Evolutionary conservation across 75 land plant species (phyloP), one percentile per base, ranked within the genome.

Genomic region (Isoetes taiwanensis): DNA sequence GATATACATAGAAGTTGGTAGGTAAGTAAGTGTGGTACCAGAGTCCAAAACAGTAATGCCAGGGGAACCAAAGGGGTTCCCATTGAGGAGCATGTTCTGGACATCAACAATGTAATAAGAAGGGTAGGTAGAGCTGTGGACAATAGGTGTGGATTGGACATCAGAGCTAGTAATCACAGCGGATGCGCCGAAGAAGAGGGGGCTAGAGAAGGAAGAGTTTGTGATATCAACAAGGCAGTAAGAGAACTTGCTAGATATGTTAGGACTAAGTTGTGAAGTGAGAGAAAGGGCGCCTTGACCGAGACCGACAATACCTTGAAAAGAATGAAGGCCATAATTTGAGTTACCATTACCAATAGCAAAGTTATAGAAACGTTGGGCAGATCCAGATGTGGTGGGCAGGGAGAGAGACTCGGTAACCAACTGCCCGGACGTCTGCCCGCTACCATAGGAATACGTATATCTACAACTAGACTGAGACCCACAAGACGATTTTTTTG

Each of bases 221-320:
- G 16, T 46, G 50, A 46, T 46, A n/a, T 46, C 50, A 5, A 46
- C 50, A n/a, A 46, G 50, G 19, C 50, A 46, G 50, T 46, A 46
- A 23, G 50, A 46, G 19, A 46, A 46, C 50, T 46, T 46, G 50
- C 16, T 6, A 4, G 5, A 19, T 19, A 46, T 46, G n/a, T 5
- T 23, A 4, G 50, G 8, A 4, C 25, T 3, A 4, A 46, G 19
- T 23, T 46, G 50, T n/a, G 50, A 46, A 23, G 50, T 46, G 8
- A 46, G 25, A 19, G 50, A 46, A 6, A 46, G 8, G 6, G 50
- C 25, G 25, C 50, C 50, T 46, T 46, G 50, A 23, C 50, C 50
- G 19, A 46, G 50, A 5, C 50, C 50, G 19, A 46, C 50, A 6
- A 46, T 5, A 6, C 50, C 50, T 6, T 46, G 21, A 5, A 46